Percentiles rank a stretch among this genome's conserved stretches.
Evolutionary conservation across 1,284 basidiomycete genomes (phyloP).

Genomic region (Pyrrhoderma noxium): DNA sequence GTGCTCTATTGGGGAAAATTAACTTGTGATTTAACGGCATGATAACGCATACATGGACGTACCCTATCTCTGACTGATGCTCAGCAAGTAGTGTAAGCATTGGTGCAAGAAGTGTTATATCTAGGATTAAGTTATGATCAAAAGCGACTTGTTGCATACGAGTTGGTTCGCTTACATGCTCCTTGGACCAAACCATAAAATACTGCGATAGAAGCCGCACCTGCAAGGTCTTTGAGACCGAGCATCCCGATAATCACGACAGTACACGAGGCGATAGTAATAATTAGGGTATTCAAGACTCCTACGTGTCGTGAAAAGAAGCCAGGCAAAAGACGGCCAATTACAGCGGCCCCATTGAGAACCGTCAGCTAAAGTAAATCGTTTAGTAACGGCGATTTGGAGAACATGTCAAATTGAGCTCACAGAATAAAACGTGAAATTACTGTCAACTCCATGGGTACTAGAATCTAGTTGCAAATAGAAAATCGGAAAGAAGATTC

Average conservation of each 20-base stretch:
- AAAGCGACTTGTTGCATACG: no score
- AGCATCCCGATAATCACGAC: conserved; percentile 22
- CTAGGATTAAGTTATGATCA: conserved; percentile 25
- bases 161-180: conserved; percentile 20
- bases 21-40: not conserved
- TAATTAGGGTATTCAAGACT: conserved; percentile 6
- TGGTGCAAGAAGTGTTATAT: conserved; percentile 36
- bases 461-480: conserved; percentile 38
- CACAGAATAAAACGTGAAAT: conserved; percentile 19
- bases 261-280: conserved; percentile 2
- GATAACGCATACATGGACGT: conserved; percentile 22
- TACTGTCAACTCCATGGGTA: conserved; percentile 12
- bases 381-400: conserved; percentile 19
- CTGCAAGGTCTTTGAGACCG: conserved; percentile 16
- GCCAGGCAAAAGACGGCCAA: conserved; percentile 11
- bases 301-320: conserved; percentile 4
- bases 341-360: conserved; percentile 5
- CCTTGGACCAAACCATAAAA: conserved; percentile 22
- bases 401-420: not conserved
- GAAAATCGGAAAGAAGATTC: conserved; percentile 40
- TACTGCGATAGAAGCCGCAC: conserved; percentile 14
- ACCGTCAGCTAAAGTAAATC: conserved; percentile 6
- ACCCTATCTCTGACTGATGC: conserved; percentile 40
- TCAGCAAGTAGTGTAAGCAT: conserved; percentile 33
- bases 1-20: conserved; percentile 20